Conservation (phyloP, 495 filamentous ascomycete genomes). For the Neurospora cerealis region DNA sequence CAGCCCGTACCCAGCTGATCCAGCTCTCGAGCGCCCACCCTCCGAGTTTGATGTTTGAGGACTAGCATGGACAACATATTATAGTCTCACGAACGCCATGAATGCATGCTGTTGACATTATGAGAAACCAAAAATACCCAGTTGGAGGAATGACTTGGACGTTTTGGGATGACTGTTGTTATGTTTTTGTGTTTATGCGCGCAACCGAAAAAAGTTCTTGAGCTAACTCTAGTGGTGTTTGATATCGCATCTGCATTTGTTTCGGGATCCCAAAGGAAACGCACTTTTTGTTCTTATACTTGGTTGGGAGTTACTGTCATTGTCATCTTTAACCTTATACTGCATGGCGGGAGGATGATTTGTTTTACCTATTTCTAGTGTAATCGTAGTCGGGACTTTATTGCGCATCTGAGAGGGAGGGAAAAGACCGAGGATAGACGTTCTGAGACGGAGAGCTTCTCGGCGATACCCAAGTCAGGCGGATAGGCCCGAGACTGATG, state of each 20-base stretch:
- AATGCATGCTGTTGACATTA: background rate
- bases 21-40: conserved; percentile 6
- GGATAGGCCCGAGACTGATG: background rate
- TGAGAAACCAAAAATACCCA: background rate
- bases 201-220: background rate
- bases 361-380: background rate
- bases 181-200: background rate
- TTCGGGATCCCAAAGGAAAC: background rate
- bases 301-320: background rate
- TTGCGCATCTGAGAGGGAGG: background rate
- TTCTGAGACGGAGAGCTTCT: background rate
- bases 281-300: background rate
- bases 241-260: background rate
- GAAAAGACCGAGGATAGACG: background rate
- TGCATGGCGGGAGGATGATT: background rate
- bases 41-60: conserved; percentile 15
- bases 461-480: background rate
- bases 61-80: background rate
- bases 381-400: background rate
- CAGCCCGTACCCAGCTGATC: conserved; percentile 8
- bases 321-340: background rate
- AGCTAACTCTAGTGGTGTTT: background rate
- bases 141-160: background rate
- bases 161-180: background rate
- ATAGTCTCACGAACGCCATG: background rate